A percentile compares a stretch with the other conserved stretches of the same genome.
Evolutionary conservation across 495 filamentous ascomycete genomes (phyloP).

Genomic region (Penicillium silybi): DNA sequence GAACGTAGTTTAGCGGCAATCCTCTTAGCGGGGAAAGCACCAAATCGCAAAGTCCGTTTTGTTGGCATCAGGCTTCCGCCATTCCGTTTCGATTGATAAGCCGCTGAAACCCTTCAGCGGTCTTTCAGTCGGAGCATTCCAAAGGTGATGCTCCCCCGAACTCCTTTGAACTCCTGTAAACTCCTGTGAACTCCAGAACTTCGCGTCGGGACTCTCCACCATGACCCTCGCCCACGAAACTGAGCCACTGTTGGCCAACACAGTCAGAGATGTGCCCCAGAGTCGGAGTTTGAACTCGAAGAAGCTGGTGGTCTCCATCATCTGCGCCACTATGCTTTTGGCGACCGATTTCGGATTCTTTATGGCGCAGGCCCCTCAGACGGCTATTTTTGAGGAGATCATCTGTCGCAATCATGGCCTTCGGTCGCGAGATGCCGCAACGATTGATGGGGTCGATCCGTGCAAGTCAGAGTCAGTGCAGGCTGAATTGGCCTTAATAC

Average conservation of each 20-base stretch:
- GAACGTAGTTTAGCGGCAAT: no score
- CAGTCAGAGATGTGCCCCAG: no score
- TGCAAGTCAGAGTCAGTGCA: conserved; percentile 45
- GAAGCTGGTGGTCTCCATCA: conserved; percentile 16
- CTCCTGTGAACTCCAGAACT: background rate
- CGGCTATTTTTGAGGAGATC: conserved; percentile 37
- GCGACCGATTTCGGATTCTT: conserved; percentile 26
- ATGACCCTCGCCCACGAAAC: background rate
- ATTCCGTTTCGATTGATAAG: background rate
- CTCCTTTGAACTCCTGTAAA: background rate
- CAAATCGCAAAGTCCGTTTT: no score
- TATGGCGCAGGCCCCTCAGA: conserved; percentile 29
- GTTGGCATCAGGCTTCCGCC: no score
- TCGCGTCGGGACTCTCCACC: no score
- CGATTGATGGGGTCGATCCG: conserved; percentile 1
- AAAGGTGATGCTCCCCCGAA: background rate
- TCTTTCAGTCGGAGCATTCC: background rate
- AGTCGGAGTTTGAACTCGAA: background rate
- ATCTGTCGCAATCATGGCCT: conserved; percentile 35
- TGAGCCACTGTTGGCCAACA: background rate
- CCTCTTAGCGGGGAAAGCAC: no score
- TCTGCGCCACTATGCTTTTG: conserved; percentile 16
- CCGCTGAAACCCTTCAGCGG: background rate
- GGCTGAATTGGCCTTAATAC: conserved; percentile 39
- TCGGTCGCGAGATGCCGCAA: background rate